Evolutionary conservation across 257 asterid genomes (phyloP), one percentile per base, ranked within the genome.

Genomic region (Petunia secreta): DNA sequence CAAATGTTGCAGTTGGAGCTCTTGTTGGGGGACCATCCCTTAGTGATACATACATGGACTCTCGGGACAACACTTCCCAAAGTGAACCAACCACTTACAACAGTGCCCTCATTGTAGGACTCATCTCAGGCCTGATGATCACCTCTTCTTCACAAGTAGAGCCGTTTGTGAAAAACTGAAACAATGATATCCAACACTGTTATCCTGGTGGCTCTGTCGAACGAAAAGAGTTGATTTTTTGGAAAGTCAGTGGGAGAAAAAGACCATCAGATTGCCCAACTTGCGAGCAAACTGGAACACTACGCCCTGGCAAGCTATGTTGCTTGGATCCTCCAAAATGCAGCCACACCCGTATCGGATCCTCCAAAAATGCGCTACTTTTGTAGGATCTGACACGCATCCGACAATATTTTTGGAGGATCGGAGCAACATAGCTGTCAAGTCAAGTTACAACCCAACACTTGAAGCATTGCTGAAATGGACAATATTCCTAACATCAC

Each of bases 21-120:
- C 87, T 90, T 25, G 91, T 89, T 2, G 96, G 96, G 4, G 96
- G 94, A 9, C 94, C 96, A 25, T 88, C 85, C 80, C 69, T 82
- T 25, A 86, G 89, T 11, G 96, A 87, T 46, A 88, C 87, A 2
- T 91, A 87, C 38, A 75, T 78, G 0, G 94, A 91, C 81, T 82
- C 87, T 0, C 66, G 96, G 73, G 84, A 86, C 78, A 90, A 88
- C 64, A 75, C 87, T 8, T 11, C 38, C 16, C 92, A 91, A 80
- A 82, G 81, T 37, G 94, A 91, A 82, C 87, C 92, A n/a, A 86
- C 93, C 6, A 91, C 88, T 46, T 89, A 89, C 73, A 89, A 88
- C 83, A 83, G 80, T 50, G 93, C 93, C 16, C 77, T 86, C 68
- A 48, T 89, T 37, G 90, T 88, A 15, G 91, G 91, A 50, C 91